These are phyloP conservation scores for Echium plantagineum DNA, from an alignment of 257 asterid species.

Conservation along the genomic window DNA sequence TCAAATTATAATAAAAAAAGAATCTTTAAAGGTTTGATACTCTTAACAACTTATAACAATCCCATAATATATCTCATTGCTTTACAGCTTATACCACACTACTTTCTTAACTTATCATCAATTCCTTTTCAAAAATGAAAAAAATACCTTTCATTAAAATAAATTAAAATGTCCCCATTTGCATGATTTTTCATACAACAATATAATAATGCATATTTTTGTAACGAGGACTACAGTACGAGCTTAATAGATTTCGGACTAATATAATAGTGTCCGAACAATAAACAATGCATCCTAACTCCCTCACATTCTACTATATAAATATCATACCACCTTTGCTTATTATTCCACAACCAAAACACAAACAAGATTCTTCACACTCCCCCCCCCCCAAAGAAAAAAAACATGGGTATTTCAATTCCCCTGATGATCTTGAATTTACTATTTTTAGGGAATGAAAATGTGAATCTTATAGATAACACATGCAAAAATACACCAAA, in stretches of 20 bases:
- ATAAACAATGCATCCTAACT: neutral
- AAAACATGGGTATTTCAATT: neutral
- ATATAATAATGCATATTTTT: too few relatives aligned
- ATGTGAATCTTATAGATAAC: neutral
- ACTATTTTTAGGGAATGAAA: neutral
- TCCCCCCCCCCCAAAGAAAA: neutral
- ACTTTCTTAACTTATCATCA: neutral
- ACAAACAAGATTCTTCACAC: too few relatives aligned
- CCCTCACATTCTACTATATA: neutral
- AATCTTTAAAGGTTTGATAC: too few relatives aligned
- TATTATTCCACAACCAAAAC: neutral
- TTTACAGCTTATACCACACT: neutral
- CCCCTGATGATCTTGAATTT: neutral
- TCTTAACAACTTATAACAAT: too few relatives aligned
- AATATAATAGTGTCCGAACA: too few relatives aligned
- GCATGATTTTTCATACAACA: neutral
- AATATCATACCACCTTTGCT: neutral
- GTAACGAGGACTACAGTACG: too few relatives aligned
- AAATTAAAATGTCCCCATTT: neutral
- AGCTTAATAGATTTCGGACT: too few relatives aligned
- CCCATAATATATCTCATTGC: neutral
- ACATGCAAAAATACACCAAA: slow-evolving; percentile 12
- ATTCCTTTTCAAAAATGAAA: neutral
- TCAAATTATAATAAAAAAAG: too few relatives aligned
- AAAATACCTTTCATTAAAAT: neutral